These are phyloP conservation scores for Panaeolus cyanescens DNA, from an alignment of 768 basidiomycete species.

Conservation along the genomic window DNA sequence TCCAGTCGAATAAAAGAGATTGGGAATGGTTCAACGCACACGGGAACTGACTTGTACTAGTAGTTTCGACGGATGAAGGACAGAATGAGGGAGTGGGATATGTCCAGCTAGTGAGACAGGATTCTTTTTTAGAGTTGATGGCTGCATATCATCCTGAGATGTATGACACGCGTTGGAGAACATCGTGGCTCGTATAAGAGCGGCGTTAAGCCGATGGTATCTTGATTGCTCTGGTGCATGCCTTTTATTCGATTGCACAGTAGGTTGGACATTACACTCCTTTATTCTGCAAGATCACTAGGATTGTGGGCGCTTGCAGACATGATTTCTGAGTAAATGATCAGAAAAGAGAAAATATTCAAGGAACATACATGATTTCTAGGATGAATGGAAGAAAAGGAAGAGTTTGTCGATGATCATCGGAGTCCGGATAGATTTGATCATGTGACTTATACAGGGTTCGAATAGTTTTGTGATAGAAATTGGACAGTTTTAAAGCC, in stretches of 20 bases:
- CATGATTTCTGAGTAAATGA: neutral
- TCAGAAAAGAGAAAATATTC: neutral
- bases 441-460: neutral
- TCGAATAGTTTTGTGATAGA: neutral
- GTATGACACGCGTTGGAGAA: constrained; percentile 1
- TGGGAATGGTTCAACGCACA: neutral
- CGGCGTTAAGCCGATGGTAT: neutral
- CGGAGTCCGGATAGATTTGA: neutral
- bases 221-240: neutral
- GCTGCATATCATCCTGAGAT: neutral
- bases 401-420: neutral
- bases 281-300: neutral
- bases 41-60: neutral
- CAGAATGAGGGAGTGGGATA: neutral
- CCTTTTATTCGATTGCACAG: neutral
- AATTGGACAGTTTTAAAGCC: neutral
- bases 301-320: neutral
- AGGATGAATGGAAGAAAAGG: neutral
- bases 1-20: neutral
- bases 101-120: neutral
- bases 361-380: neutral
- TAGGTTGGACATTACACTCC: neutral
- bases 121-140: constrained; percentile 1
- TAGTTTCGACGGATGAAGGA: neutral
- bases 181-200: neutral